A percentile compares a stretch with the other conserved stretches of the same genome.
These are phyloP conservation scores for Penicillium pulvis DNA, from an alignment of 495 filamentous ascomycete species.

Conservation along the genomic window DNA sequence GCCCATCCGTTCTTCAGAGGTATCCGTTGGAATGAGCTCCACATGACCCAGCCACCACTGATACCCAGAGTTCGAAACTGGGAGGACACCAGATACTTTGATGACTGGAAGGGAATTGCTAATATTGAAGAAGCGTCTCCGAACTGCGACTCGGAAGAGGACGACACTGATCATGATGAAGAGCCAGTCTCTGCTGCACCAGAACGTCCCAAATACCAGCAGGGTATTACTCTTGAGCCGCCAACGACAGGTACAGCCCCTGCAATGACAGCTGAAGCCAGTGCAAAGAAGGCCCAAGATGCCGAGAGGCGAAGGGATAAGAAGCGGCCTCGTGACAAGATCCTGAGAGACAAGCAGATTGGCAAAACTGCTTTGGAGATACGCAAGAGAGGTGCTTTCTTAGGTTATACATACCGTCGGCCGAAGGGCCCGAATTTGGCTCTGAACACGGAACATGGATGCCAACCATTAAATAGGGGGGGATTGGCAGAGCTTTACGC, in stretches of 20 bases:
- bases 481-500: constrained; percentile 34
- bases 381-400: constrained; percentile 77
- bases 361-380: constrained; percentile 69
- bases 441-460: constrained; percentile 35
- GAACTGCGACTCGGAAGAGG: constrained; percentile 22
- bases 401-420: constrained; percentile 85
- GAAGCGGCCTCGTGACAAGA: constrained; percentile 74
- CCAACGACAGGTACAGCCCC: neutral
- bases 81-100: constrained; percentile 90
- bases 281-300: constrained; percentile 18
- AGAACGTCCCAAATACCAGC: constrained; percentile 9
- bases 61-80: constrained; percentile 67
- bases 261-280: neutral
- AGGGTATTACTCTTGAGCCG: neutral
- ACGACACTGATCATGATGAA: constrained; percentile 7
- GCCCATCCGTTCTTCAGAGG: constrained; percentile 71
- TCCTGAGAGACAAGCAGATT: constrained; percentile 70
- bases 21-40: constrained; percentile 68
- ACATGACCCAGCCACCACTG: constrained; percentile 70
- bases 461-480: constrained; percentile 28
- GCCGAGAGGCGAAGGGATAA: constrained; percentile 53
- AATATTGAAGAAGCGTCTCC: constrained; percentile 43
- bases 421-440: constrained; percentile 46
- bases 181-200: constrained; percentile 14
- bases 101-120: constrained; percentile 72